Percentiles rank a stretch among this genome's conserved stretches.
Evolutionary conservation across 495 filamentous ascomycete genomes (phyloP).

Genomic region (Neurospora sp.): DNA sequence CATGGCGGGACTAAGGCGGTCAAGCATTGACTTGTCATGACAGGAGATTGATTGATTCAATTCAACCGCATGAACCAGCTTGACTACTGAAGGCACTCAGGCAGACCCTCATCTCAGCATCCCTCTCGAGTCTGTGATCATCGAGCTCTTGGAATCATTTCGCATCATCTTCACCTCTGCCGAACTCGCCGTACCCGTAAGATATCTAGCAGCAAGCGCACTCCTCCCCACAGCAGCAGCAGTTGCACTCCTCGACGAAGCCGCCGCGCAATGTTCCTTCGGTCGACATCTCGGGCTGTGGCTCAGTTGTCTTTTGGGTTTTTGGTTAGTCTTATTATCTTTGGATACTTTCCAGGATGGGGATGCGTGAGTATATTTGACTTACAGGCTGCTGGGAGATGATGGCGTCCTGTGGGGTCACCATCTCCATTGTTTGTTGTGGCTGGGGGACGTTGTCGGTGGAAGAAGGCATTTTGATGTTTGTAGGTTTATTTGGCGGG

Average conservation of each 20-base stretch:
- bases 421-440: conserved; percentile 20
- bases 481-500: background rate
- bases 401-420: conserved; percentile 8
- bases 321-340: background rate
- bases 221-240: conserved; percentile 19
- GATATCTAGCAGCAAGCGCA: conserved; percentile 18
- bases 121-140: background rate
- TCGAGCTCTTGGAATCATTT: background rate
- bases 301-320: conserved; percentile 6
- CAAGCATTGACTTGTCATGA: background rate
- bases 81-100: background rate
- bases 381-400: conserved; percentile 20
- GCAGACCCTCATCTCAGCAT: background rate
- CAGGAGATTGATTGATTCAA: background rate
- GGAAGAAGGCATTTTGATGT: conserved; percentile 13
- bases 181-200: background rate
- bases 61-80: background rate
- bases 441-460: conserved; percentile 14
- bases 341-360: too few relatives aligned
- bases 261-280: conserved; percentile 15
- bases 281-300: conserved; percentile 19
- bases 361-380: background rate
- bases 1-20: background rate
- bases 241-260: conserved; percentile 21
- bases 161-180: background rate